Evolutionary conservation across 2,329 filamentous ascomycete species (phyloP).

Genomic region (Pestalotiopsis sp.): DNA sequence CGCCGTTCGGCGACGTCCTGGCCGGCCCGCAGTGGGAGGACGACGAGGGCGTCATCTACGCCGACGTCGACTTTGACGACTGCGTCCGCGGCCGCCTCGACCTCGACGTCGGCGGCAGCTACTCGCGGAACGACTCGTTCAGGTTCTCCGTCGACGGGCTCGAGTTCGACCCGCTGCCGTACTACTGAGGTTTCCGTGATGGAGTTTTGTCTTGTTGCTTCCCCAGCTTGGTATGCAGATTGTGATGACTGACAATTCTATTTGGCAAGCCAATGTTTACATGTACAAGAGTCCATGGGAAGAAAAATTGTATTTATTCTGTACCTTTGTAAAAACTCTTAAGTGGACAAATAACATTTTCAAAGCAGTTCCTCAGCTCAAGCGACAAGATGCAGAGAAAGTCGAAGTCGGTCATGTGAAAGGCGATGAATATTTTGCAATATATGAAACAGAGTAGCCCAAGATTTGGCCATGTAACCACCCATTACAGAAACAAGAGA

Average conservation of each 20-base stretch:
- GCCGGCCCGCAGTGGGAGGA: conserved; percentile 86
- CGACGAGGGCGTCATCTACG: conserved; percentile 64
- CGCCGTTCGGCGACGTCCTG: conserved; percentile 77
- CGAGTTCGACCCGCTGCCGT: conserved; percentile 60
- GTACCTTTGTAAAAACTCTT: neutral
- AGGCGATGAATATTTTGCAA: too few species aligned
- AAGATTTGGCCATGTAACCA: too few species aligned
- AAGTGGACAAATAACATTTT: neutral
- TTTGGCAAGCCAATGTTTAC: neutral
- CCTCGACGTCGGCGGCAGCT: conserved; percentile 82
- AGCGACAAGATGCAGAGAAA: neutral
- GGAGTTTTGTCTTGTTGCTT: neutral
- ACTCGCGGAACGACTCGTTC: conserved; percentile 71
- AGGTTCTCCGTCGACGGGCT: conserved; percentile 61
- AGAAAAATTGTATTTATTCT: neutral
- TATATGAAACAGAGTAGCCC: too few species aligned
- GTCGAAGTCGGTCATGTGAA: too few species aligned
- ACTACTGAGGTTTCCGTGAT: conserved; percentile 28
- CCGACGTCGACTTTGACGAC: conserved; percentile 85
- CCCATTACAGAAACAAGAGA: neutral
- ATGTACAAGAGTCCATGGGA: neutral
- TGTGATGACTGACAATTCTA: neutral
- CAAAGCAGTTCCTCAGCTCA: neutral
- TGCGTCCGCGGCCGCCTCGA: conserved; percentile 82
- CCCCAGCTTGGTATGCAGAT: neutral